phyloP scores from a whole-genome alignment of 805 yeast species.

The Lipomyces yamadae region DNA sequence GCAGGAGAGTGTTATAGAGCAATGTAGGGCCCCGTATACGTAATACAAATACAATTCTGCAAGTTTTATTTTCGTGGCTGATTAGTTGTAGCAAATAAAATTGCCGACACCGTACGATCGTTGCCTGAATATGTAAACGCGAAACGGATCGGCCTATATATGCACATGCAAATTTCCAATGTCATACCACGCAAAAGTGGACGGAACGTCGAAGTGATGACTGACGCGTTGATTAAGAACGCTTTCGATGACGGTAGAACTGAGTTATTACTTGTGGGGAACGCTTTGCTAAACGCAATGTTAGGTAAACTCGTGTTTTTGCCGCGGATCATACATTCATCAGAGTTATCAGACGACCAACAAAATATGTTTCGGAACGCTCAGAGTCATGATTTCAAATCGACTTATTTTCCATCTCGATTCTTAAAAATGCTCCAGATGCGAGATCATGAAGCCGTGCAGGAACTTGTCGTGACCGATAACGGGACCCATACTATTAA shows the following conservation, averaged over 20 bases:
- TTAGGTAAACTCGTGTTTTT: slow-evolving; percentile 44
- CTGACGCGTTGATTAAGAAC: slow-evolving; percentile 56
- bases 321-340: slow-evolving; percentile 54
- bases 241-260: slow-evolving; percentile 57
- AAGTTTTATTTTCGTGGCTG: too few species aligned
- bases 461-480: slow-evolving; percentile 7
- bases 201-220: slow-evolving; percentile 59
- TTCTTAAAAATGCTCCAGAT: slow-evolving; percentile 25
- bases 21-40: slow-evolving; percentile 9
- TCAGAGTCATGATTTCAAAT: slow-evolving; percentile 8
- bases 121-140: slow-evolving; percentile 53
- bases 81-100: slow-evolving; percentile 19
- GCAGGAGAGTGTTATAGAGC: slow-evolving; percentile 12
- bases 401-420: slow-evolving; percentile 15
- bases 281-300: not conserved
- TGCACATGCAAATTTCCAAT: slow-evolving; percentile 66
- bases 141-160: slow-evolving; percentile 62
- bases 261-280: not conserved
- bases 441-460: slow-evolving; percentile 5
- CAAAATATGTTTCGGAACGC: slow-evolving; percentile 12
- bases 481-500: slow-evolving; percentile 17
- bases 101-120: slow-evolving; percentile 38
- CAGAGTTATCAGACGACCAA: slow-evolving; percentile 4
- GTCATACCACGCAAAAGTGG: slow-evolving; percentile 29
- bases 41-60: not conserved